Evolutionary conservation across 2,329 filamentous ascomycete species (phyloP).

Genomic region (Xylariales sp.): DNA sequence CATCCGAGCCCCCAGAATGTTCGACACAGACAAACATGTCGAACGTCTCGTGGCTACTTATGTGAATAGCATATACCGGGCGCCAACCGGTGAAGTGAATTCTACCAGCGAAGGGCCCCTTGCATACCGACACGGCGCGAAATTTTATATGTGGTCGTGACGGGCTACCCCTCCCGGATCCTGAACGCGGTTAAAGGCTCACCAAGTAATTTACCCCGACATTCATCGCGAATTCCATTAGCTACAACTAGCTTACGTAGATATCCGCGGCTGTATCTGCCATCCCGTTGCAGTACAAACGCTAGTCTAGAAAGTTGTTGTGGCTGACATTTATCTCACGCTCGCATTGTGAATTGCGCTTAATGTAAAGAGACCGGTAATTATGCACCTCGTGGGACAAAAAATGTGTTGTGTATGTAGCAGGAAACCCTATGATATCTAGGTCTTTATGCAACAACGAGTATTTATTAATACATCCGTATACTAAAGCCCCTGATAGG

Average conservation of each 20-base stretch:
- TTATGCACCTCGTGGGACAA: no score
- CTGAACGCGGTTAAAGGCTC: neutral
- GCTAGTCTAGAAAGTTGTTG: conserved; percentile 23
- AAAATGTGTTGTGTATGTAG: no score
- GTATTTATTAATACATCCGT: no score
- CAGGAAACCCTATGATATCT: no score
- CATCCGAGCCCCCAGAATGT: conserved; percentile 14
- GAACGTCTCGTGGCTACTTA: conserved; percentile 1
- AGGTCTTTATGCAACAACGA: no score
- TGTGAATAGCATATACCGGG: neutral
- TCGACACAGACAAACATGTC: conserved; percentile 23
- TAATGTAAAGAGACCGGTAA: no score
- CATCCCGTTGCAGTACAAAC: conserved; percentile 11
- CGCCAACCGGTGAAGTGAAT: conserved; percentile 17
- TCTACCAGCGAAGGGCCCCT: conserved; percentile 22
- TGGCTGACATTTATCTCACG: conserved; percentile 9
- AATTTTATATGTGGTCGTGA: no score
- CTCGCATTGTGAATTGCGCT: no score
- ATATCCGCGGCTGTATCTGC: neutral
- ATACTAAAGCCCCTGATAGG: no score
- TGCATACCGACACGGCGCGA: neutral
- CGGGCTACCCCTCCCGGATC: no score
- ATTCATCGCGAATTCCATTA: conserved; percentile 17
- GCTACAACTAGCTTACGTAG: neutral
- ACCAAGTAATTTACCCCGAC: conserved; percentile 21